phyloP scores from a whole-genome alignment of 1,139 yeast species.

The Taiozyma onychis region DNA sequence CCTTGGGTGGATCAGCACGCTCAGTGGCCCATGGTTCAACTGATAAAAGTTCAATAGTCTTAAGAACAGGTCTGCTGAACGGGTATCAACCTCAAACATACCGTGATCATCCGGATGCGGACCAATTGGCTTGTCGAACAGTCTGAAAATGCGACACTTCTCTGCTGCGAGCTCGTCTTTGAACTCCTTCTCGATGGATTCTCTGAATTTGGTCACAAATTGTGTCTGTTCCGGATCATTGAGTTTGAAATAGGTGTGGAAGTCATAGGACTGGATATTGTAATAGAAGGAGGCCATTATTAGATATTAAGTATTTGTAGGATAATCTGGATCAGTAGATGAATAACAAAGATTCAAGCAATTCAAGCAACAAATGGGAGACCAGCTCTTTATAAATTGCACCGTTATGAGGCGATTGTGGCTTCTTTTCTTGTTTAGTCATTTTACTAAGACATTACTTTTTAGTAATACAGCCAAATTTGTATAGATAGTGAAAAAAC shows the following conservation, averaged over 20 bases:
- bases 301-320: not conserved
- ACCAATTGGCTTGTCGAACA: slow-evolving; percentile 49
- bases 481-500: too few species aligned
- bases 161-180: slow-evolving; percentile 39
- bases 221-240: slow-evolving; percentile 31
- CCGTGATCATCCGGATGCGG: slow-evolving; percentile 45
- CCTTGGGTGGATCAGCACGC: slow-evolving; percentile 50
- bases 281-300: slow-evolving; percentile 12
- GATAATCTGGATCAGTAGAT: too few species aligned
- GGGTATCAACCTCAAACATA: slow-evolving; percentile 36
- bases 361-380: not conserved
- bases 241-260: slow-evolving; percentile 50
- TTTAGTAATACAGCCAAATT: too few species aligned
- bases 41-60: slow-evolving; percentile 34
- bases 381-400: not conserved
- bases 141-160: slow-evolving; percentile 37
- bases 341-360: too few species aligned
- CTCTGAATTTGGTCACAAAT: slow-evolving; percentile 37
- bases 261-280: slow-evolving; percentile 38
- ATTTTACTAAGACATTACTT: too few species aligned
- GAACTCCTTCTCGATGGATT: slow-evolving; percentile 38
- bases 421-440: too few species aligned
- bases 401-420: too few species aligned
- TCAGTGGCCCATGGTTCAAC: slow-evolving; percentile 43
- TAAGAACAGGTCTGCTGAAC: slow-evolving; percentile 28